Conservation (phyloP, 805 yeast genomes). For the Lipomyces spencermartinsiae region DNA sequence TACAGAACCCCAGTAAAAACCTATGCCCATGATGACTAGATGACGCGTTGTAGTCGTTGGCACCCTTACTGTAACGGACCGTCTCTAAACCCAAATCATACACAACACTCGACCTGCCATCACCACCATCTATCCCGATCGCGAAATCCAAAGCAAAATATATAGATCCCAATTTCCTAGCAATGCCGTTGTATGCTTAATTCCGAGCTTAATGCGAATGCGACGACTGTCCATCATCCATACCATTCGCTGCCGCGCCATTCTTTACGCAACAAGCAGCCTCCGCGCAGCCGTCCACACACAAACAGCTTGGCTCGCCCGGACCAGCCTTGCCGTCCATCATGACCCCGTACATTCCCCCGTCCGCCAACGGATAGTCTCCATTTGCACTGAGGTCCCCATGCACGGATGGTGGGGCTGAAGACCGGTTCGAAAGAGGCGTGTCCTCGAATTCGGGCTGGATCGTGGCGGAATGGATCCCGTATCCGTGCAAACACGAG, state of each 20-base stretch:
- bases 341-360: not conserved
- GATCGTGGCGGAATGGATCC: slow-evolving; percentile 91
- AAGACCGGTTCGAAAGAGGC: slow-evolving; percentile 3
- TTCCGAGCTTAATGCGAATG: slow-evolving; percentile 6
- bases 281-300: slow-evolving; percentile 38
- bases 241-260: not conserved
- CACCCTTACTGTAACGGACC: not conserved
- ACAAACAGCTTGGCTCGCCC: slow-evolving; percentile 27
- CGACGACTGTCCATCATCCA: slow-evolving; percentile 11
- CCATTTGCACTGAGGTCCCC: not conserved
- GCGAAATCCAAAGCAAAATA: not conserved
- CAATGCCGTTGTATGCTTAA: no score
- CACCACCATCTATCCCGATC: not conserved
- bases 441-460: slow-evolving; percentile 82
- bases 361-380: not conserved
- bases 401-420: slow-evolving; percentile 13
- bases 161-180: not conserved
- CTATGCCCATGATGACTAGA: not conserved
- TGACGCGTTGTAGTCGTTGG: not conserved
- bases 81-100: not conserved
- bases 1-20: no score
- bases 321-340: slow-evolving; percentile 1
- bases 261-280: slow-evolving; percentile 28
- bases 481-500: slow-evolving; percentile 77
- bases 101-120: not conserved